Base-by-base conservation (phyloP, 257 asterid genomes). In the Salvia splendens region DNA sequence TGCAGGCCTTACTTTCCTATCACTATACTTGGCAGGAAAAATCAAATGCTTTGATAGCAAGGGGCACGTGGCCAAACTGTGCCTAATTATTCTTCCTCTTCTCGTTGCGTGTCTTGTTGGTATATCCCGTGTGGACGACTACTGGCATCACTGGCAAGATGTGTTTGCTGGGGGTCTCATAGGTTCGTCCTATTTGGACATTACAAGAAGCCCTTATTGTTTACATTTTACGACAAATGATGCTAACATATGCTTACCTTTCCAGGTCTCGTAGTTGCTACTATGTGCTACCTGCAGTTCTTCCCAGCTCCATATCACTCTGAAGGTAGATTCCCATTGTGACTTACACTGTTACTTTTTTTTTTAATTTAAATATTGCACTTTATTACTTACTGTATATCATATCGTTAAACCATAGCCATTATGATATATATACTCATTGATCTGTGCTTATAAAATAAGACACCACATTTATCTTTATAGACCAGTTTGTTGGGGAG, bases 121-220 rank as follows among this genome's bases (percentile, higher is more conserved):
- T 4, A 50, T 85, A 69, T 92, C 96, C 54, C 96, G 98, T 33
- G 96, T 92, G 73, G 96, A 89, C 73, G 98, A 92, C 75, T 89
- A 92, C 69, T 84, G 91, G 96, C 98, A 92, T 80, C 98, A 92
- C 71, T 92, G 98, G 98, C 95, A 89, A 82, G 98, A 92, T 38
- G 98, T 92, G 35, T 92, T 92, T 73, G 80, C 98, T 0, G 98
- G 98, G 65, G 96, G 95, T 33, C 79, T 92, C 59, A 65, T 92
- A 81, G 98, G 97, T 87, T 46, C 12, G 87, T 67, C 42, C n/a
- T 8, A 15, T 45, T 43, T 61, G 16, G 10, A 32, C 52, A 43
- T 35, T 49, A n/a, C 51, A 6, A 0, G 3, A 54, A 49, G 14
- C 61, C 8, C 12, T 24, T 14, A 52, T 9, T 24, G 1, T 9